These are phyloP conservation scores for Saccharomycopsis oosterbeekiorum DNA, from an alignment of 805 yeast species.

Conservation along the genomic window DNA sequence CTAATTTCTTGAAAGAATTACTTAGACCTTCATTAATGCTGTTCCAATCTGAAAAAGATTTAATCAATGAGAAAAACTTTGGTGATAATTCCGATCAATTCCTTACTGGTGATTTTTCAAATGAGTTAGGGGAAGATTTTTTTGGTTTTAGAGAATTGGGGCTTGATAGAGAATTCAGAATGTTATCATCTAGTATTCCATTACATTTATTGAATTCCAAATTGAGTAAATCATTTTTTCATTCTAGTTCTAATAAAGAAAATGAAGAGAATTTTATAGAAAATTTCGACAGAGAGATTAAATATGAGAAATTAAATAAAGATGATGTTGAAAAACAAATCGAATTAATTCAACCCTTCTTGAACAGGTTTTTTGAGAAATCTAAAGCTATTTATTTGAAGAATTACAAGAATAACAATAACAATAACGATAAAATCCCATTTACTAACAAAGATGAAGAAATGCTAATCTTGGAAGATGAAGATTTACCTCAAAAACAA, in stretches of 20 bases:
- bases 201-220: constrained; percentile 76
- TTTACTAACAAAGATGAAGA: constrained; percentile 20
- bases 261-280: constrained; percentile 46
- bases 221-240: constrained; percentile 47
- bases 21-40: constrained; percentile 57
- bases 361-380: constrained; percentile 31
- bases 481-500: constrained; percentile 71
- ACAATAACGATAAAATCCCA: constrained; percentile 28
- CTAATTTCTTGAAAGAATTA: constrained; percentile 64
- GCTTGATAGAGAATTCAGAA: constrained; percentile 80
- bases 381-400: constrained; percentile 33
- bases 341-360: constrained; percentile 50
- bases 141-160: constrained; percentile 96
- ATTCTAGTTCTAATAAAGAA: constrained; percentile 32
- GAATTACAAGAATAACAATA: constrained; percentile 34
- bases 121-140: constrained; percentile 92
- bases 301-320: constrained; percentile 43
- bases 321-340: constrained; percentile 44
- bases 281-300: constrained; percentile 46
- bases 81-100: constrained; percentile 90
- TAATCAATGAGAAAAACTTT: constrained; percentile 63
- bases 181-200: constrained; percentile 79
- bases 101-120: constrained; percentile 88
- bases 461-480: constrained; percentile 57
- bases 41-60: constrained; percentile 37